These are phyloP conservation scores for Volvariella volvacea DNA, from an alignment of 1,284 basidiomycete genomes.

Conservation along the genomic window DNA sequence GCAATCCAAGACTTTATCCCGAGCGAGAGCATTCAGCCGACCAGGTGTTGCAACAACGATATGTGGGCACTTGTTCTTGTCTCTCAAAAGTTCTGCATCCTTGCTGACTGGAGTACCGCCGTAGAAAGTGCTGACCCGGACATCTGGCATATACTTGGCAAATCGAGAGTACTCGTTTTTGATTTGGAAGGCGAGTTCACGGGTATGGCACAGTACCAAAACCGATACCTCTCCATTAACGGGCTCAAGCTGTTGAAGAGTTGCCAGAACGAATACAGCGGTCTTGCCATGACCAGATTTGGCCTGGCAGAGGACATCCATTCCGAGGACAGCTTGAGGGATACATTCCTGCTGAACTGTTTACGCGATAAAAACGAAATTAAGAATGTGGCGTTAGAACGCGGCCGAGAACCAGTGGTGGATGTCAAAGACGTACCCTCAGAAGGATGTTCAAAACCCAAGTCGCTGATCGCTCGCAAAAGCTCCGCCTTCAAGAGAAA, in stretches of 20 bases:
- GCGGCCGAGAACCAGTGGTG: not conserved
- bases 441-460: constrained; percentile 99
- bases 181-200: constrained; percentile 99
- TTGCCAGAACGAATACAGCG: constrained; percentile 97
- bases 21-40: constrained; percentile 85
- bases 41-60: constrained; percentile 99
- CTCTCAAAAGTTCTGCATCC: constrained; percentile 90
- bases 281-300: constrained; percentile 99
- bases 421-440: constrained; percentile 80
- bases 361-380: not conserved
- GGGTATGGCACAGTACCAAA: constrained; percentile 97
- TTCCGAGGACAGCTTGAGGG: constrained; percentile 97
- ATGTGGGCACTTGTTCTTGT: constrained; percentile 98
- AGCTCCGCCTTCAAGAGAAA: constrained; percentile 97
- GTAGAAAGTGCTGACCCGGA: constrained; percentile 96
- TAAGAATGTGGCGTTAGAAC: constrained; percentile 5
- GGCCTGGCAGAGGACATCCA: constrained; percentile 99
- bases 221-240: constrained; percentile 98
- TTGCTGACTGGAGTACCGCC: constrained; percentile 94
- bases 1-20: constrained; percentile 91
- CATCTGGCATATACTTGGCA: constrained; percentile 99
- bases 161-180: constrained; percentile 99
- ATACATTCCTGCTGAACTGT: constrained; percentile 99
- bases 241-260: constrained; percentile 97
- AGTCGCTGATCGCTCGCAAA: constrained; percentile 94